phyloP scores from a whole-genome alignment of 2,329 filamentous ascomycete species.

The Ploettnerulaceae sp. region DNA sequence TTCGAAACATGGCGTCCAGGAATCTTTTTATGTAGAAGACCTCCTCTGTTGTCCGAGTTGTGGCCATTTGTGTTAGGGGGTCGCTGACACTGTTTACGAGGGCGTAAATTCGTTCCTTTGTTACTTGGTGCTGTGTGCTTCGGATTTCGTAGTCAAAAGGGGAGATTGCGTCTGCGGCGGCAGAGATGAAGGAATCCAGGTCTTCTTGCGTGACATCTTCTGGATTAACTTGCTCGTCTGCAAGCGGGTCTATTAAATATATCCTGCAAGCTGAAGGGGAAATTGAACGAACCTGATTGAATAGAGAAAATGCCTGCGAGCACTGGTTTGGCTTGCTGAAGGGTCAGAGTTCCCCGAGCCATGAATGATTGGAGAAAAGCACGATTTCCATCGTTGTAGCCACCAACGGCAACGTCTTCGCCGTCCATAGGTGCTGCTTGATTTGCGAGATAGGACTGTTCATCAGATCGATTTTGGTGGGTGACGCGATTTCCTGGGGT shows the following conservation, averaged over 20 bases:
- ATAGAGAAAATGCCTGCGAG: conserved; percentile 70
- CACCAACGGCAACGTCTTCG: conserved; percentile 11
- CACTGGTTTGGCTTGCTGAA: conserved; percentile 65
- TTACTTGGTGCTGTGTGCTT: conserved; percentile 62
- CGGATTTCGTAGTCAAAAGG: conserved; percentile 86
- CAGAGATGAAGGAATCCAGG: conserved; percentile 63
- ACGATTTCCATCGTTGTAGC: conserved; percentile 58
- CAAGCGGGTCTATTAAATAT: neutral
- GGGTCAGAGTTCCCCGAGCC: conserved; percentile 70
- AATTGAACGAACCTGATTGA: conserved; percentile 23
- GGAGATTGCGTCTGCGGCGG: conserved; percentile 67
- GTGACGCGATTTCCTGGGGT: conserved; percentile 14
- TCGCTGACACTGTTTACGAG: conserved; percentile 88
- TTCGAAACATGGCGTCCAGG: conserved; percentile 88
- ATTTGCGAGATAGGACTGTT: neutral
- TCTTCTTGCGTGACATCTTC: conserved; percentile 64
- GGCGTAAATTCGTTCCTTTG: conserved; percentile 66
- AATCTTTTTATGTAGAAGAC: conserved; percentile 84
- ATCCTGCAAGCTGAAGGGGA: neutral
- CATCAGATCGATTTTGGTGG: neutral
- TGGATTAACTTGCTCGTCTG: conserved; percentile 45
- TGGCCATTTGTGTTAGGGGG: conserved; percentile 79
- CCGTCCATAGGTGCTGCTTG: neutral
- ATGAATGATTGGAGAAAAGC: conserved; percentile 90
- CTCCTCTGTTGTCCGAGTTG: conserved; percentile 74